These are phyloP conservation scores for Brasilioporus rufonigricans DNA, from an alignment of 768 basidiomycete species.

Conservation along the genomic window DNA sequence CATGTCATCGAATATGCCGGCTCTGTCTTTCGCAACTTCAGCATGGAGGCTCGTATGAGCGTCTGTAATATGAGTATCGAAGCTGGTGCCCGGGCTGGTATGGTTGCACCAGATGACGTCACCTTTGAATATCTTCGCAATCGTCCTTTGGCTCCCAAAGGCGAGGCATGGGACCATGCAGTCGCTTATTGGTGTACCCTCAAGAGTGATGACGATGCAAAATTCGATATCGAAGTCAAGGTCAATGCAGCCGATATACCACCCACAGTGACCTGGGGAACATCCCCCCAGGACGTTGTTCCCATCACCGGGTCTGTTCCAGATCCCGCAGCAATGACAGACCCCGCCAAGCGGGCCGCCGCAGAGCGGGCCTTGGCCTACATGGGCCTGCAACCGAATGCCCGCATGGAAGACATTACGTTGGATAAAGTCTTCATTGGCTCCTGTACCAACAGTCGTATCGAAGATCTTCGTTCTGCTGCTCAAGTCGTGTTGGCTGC, in stretches of 20 bases:
- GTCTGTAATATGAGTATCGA: slow-evolving; percentile 97
- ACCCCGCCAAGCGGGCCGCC: slow-evolving; percentile 63
- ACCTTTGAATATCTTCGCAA: slow-evolving; percentile 83
- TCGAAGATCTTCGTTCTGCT: slow-evolving; percentile 86
- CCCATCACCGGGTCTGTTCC: slow-evolving; percentile 82
- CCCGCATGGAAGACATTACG: slow-evolving; percentile 72
- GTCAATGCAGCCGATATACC: slow-evolving; percentile 83
- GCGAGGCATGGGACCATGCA: slow-evolving; percentile 82
- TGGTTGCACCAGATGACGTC: slow-evolving; percentile 87
- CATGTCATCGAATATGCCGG: slow-evolving; percentile 89
- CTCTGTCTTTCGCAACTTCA: slow-evolving; percentile 79
- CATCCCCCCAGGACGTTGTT: slow-evolving; percentile 85
- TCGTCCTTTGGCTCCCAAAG: slow-evolving; percentile 79
- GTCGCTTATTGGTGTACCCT: slow-evolving; percentile 85
- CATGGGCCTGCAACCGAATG: slow-evolving; percentile 82
- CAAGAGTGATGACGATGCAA: slow-evolving; percentile 76
- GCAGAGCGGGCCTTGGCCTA: slow-evolving; percentile 77
- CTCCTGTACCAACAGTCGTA: slow-evolving; percentile 92
- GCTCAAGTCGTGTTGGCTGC: slow-evolving; percentile 74
- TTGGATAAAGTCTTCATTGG: slow-evolving; percentile 93
- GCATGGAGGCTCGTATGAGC: slow-evolving; percentile 90
- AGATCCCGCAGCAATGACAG: slow-evolving; percentile 63
- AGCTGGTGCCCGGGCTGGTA: slow-evolving; percentile 88
- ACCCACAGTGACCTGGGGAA: slow-evolving; percentile 92
- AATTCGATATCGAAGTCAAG: slow-evolving; percentile 79